phyloP scores from a whole-genome alignment of 192 early-diverging fungal species.

The Chytriomyces confervae region DNA sequence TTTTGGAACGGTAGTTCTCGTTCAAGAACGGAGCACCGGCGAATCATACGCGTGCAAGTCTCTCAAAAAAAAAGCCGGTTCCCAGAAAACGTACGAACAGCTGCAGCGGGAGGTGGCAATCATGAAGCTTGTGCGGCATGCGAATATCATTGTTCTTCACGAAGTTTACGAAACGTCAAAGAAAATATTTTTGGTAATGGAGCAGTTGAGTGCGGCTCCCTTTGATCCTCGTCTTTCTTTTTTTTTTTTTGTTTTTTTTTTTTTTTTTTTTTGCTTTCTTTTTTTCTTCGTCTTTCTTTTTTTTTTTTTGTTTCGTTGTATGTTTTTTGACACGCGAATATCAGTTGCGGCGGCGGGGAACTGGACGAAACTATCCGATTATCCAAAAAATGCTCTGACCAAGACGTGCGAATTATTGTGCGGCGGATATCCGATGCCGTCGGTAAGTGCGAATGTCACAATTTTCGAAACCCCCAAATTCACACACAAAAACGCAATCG shows the following conservation, averaged over 20 bases:
- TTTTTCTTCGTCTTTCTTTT: background rate
- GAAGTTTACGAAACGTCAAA: slow-evolving; percentile 60
- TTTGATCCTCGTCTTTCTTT: background rate
- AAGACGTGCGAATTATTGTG: slow-evolving; percentile 37
- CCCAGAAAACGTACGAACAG: slow-evolving; percentile 50
- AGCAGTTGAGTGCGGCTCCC: slow-evolving; percentile 44
- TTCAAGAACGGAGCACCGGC: slow-evolving; percentile 43
- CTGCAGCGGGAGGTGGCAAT: slow-evolving; percentile 55
- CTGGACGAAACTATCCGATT: slow-evolving; percentile 37
- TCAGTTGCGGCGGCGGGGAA: slow-evolving; percentile 46
- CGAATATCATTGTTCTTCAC: slow-evolving; percentile 48
- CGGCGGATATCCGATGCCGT: slow-evolving; percentile 31
- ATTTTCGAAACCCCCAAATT: background rate
- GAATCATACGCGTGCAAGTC: slow-evolving; percentile 58
- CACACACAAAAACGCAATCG: background rate
- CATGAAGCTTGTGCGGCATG: slow-evolving; percentile 56
- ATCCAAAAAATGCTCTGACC: slow-evolving; percentile 32
- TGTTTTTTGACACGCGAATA: background rate
- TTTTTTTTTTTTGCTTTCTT: background rate
- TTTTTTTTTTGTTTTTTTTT: background rate
- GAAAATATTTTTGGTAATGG: slow-evolving; percentile 59
- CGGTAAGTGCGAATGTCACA: slow-evolving; percentile 7
- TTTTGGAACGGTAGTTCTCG: slow-evolving; percentile 55
- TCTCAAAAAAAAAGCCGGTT: slow-evolving; percentile 49
- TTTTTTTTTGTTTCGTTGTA: background rate